Evolutionary conservation across 1,284 basidiomycete species (phyloP), one percentile per base, ranked within the genome.

Genomic region (Kalmanozyma brasiliensis): DNA sequence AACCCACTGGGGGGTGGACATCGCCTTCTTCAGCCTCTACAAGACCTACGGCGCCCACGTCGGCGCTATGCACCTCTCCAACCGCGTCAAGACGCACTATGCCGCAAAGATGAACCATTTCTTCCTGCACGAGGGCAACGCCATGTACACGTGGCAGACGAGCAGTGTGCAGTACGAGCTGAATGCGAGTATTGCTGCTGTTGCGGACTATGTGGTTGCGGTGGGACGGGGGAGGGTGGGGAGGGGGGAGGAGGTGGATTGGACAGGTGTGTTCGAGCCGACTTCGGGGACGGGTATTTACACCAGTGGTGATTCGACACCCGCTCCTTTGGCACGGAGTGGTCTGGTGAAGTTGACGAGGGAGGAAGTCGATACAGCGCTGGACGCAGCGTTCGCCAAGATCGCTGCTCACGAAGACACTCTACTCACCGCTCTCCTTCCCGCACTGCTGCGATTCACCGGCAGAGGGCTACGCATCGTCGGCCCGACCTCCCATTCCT

Each of bases 31-130:
- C 79, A 88, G 89, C 2, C 86, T 88, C 66, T 92, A 92, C 84
- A 92, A 92, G 86, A 85, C 91, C 0, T 92, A 91, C 69, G 90
- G 89, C 1, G 88, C 89, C 0, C 91, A 92, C 74, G 85, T 87
- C 6, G 88, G 89, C 0, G 87, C 85, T 0, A 83, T 91, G 48
- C 91, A 91, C 78, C 84, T 88, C 24, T 86, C 87, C 23, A 57
- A 81, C 0, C 44, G 83, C 3, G 81, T 85, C 0, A 84, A 90
- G 33, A 44, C 82, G 23, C 66, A 82, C 9, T 87, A 87, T 0
- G 82, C 91, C 16, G 72, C 84, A 13, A 85, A 87, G 3, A 83
- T 91, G 47, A 86, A 86, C 20, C 90, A 92, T 78, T 89, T 91
- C 82, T 91, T 92, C 84, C 85, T 86, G 58, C 24, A 8, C 83